These are phyloP conservation scores for Trichoderma hamatum DNA, from an alignment of 2,329 filamentous ascomycete genomes.

Conservation along the genomic window DNA sequence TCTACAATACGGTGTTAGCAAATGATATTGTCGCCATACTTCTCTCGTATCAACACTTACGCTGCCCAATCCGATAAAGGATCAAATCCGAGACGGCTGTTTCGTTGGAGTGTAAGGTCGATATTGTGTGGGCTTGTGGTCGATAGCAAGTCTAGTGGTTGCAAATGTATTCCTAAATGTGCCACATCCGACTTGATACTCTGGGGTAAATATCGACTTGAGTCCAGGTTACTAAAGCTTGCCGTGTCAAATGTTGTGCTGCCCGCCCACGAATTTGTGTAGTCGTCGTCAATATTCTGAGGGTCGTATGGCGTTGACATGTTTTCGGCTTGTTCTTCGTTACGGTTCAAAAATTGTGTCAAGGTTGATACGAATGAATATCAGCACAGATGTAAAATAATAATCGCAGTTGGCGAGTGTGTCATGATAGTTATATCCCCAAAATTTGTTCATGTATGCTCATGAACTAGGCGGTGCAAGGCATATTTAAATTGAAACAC, in stretches of 20 bases:
- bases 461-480: not conserved
- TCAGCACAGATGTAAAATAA: not conserved
- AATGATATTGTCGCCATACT: too few relatives aligned
- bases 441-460: not conserved
- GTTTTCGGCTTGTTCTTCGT: not conserved
- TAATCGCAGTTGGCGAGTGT: not conserved
- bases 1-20: not conserved
- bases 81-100: not conserved
- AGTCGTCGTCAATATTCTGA: not conserved
- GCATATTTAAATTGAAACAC: constrained; percentile 15
- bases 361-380: not conserved
- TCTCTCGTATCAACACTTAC: not conserved
- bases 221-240: not conserved
- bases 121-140: not conserved
- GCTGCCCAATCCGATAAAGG: not conserved
- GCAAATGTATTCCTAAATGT: not conserved
- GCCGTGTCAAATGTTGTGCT: not conserved
- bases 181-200: not conserved
- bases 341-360: not conserved
- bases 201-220: not conserved
- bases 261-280: constrained; percentile 2
- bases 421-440: not conserved
- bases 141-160: not conserved
- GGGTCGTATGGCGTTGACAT: not conserved
- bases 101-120: not conserved